Conservation (phyloP, 306 rosid genomes). For the Begonia loranthoides region DNA sequence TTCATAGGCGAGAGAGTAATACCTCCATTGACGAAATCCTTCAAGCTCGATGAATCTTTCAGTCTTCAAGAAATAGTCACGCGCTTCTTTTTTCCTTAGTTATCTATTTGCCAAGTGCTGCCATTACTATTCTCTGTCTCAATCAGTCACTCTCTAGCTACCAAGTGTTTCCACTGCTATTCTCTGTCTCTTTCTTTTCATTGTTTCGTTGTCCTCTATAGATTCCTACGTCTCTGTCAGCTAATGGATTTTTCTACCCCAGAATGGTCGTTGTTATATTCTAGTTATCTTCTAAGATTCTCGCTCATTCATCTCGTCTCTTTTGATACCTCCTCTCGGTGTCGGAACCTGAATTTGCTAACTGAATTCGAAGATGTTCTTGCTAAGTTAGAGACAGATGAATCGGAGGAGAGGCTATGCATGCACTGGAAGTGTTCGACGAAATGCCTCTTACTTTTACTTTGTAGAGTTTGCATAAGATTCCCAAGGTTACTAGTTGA, state of each 20-base stretch:
- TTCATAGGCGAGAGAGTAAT: constrained; percentile 1
- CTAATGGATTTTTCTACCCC: constrained; percentile 25
- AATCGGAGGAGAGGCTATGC: constrained; percentile 1
- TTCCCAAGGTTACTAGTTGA: background rate
- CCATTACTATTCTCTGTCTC: constrained; percentile 18
- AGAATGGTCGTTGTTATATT: constrained; percentile 22
- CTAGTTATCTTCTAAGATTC: constrained; percentile 14
- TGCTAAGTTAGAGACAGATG: background rate
- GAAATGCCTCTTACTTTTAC: background rate
- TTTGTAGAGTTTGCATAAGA: constrained; percentile 3
- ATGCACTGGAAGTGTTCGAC: constrained; percentile 14
- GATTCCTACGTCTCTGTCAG: background rate
- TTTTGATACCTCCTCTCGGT: constrained; percentile 1
- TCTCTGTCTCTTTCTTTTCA: constrained; percentile 7
- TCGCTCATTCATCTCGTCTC: constrained; percentile 7
- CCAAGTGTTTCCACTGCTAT: constrained; percentile 25
- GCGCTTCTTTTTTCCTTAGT: constrained; percentile 19
- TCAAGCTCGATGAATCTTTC: background rate
- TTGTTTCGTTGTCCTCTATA: constrained; percentile 11
- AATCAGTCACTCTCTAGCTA: constrained; percentile 18
- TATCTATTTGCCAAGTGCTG: constrained; percentile 5
- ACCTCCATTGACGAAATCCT: constrained; percentile 13
- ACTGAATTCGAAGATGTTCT: constrained; percentile 1
- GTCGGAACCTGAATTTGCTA: constrained; percentile 1
- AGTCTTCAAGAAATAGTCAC: background rate